Percentiles rank a stretch among this genome's conserved stretches.
These are phyloP conservation scores for Fraxinus americana DNA, from an alignment of 257 asterid species.

Conservation along the genomic window DNA sequence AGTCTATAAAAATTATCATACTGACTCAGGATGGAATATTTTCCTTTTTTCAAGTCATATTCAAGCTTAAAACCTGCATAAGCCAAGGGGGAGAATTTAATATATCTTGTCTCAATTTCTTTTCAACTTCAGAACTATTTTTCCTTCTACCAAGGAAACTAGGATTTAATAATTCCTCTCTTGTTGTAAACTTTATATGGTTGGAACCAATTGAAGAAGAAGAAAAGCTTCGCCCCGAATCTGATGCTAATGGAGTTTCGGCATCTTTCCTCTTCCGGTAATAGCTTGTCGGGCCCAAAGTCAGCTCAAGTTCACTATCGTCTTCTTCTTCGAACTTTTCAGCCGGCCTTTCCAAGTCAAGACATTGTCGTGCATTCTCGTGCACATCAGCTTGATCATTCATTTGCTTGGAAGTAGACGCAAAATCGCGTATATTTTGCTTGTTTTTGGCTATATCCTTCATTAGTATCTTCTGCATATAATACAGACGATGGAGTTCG, in stretches of 20 bases:
- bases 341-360: slow-evolving; percentile 34
- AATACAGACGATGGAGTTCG: slow-evolving; percentile 61
- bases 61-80: slow-evolving; percentile 49
- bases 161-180: slow-evolving; percentile 18
- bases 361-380: slow-evolving; percentile 11
- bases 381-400: slow-evolving; percentile 6
- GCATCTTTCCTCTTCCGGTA: slow-evolving; percentile 26
- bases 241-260: slow-evolving; percentile 21
- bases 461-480: slow-evolving; percentile 49
- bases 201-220: slow-evolving; percentile 46
- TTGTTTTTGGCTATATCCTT: slow-evolving; percentile 26
- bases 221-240: slow-evolving; percentile 41
- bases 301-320: slow-evolving; percentile 49
- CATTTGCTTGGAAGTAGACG: slow-evolving; percentile 14
- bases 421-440: slow-evolving; percentile 9
- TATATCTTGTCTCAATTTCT: slow-evolving; percentile 40
- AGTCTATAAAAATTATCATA: background rate
- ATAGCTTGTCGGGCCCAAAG: slow-evolving; percentile 41
- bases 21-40: background rate
- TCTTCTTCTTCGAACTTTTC: slow-evolving; percentile 23
- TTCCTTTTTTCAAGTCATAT: slow-evolving; percentile 20
- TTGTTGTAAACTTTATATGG: slow-evolving; percentile 23
- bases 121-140: slow-evolving; percentile 31
- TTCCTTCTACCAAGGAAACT: slow-evolving; percentile 25
- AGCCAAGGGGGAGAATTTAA: slow-evolving; percentile 42